Evolutionary conservation across 768 basidiomycete species (phyloP).

Genomic region (Auricularia auricula-judae): DNA sequence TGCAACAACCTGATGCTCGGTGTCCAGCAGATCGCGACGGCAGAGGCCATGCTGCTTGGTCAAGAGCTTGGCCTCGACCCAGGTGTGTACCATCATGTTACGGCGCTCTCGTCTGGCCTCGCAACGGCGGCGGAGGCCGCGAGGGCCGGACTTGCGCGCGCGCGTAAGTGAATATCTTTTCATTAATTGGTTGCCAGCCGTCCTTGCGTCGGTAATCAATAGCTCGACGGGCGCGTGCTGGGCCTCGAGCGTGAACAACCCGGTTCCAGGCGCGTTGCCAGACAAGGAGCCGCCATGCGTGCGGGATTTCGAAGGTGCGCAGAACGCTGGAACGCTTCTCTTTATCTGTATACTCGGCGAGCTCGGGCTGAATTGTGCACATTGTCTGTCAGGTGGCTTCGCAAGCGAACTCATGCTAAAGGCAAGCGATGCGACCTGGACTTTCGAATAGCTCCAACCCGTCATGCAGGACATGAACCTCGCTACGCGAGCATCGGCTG

Average conservation of each 20-base stretch:
- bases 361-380: too few relatives aligned
- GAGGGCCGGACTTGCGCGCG: too few relatives aligned
- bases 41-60: conserved; percentile 87
- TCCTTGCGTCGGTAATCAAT: conserved; percentile 77
- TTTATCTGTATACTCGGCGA: too few relatives aligned
- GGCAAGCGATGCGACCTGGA: conserved; percentile 25
- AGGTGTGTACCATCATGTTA: neutral
- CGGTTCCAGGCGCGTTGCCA: conserved; percentile 63
- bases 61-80: conserved; percentile 72
- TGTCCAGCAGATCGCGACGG: conserved; percentile 72
- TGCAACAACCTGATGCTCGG: conserved; percentile 79
- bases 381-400: conserved; percentile 38
- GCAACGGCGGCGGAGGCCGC: too few relatives aligned
- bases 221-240: conserved; percentile 77
- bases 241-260: conserved; percentile 81
- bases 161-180: neutral
- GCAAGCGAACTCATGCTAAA: conserved; percentile 77
- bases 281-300: conserved; percentile 73
- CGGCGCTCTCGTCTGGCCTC: too few relatives aligned
- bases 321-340: neutral
- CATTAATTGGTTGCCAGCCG: conserved; percentile 16
- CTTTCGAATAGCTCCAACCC: conserved; percentile 1
- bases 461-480: conserved; percentile 67
- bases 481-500: conserved; percentile 51
- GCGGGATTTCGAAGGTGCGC: conserved; percentile 57